phyloP scores from a whole-genome alignment of 257 asterid genomes.

The Fraxinus pennsylvanica region DNA sequence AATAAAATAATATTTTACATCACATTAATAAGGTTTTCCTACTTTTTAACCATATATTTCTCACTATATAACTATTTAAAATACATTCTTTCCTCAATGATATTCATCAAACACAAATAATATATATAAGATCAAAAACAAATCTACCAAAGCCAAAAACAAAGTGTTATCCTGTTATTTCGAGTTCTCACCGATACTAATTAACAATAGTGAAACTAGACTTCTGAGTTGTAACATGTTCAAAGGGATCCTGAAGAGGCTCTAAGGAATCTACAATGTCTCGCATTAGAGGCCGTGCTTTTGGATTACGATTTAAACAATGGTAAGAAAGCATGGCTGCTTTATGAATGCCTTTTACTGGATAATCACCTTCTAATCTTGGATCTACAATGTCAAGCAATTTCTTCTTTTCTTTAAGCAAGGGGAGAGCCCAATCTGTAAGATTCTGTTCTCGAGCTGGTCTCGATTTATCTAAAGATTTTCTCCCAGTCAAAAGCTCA shows the following conservation, averaged over 20 bases:
- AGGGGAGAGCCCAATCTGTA: conserved; percentile 89
- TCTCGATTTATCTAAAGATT: conserved; percentile 71
- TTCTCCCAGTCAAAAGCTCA: conserved; percentile 81
- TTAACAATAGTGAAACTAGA: conserved; percentile 48
- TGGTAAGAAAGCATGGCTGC: conserved; percentile 93
- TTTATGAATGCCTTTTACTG: conserved; percentile 65
- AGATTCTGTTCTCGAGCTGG: conserved; percentile 82
- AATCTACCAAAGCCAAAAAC: background rate
- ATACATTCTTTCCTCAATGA: too few species aligned
- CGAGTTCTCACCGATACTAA: conserved; percentile 38
- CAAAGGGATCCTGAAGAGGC: conserved; percentile 65
- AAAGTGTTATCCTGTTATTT: conserved; percentile 11
- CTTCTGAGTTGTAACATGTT: conserved; percentile 32
- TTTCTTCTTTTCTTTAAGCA: conserved; percentile 78
- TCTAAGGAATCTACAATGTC: conserved; percentile 86
- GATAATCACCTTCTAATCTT: conserved; percentile 76
- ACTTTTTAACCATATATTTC: too few species aligned
- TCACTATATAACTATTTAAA: too few species aligned
- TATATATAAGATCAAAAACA: background rate
- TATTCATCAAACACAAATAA: too few species aligned
- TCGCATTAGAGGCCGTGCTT: conserved; percentile 89
- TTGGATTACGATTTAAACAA: conserved; percentile 79
- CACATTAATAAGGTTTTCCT: too few species aligned
- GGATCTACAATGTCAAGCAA: conserved; percentile 74
- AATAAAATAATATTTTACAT: too few species aligned